Evolutionary conservation across 129 eudicot species (phyloP), one percentile per base, ranked within the genome.

Genomic region (Saposhnikovia divaricata): DNA sequence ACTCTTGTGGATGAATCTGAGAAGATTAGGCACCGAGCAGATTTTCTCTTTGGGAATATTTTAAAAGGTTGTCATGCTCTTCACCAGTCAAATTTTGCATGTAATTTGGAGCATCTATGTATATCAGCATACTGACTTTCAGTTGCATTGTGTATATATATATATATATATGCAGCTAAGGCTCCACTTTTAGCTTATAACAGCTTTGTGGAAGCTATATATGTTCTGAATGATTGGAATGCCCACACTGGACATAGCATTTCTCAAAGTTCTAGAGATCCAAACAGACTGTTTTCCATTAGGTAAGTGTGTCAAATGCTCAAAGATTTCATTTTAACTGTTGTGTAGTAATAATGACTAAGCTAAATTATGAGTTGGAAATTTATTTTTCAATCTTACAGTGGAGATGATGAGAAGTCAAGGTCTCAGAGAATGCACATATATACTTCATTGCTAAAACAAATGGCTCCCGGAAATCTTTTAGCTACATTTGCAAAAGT

Each of bases 391-490:
- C 46, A 72, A 59, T 43, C 11, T 48, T 61, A 21, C 83, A 92
- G 99, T 83, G 99, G 99, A 28, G 89, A 92, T 86, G 95, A 96
- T 80, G 93, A 89, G 82, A 85, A 79, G 71, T 89, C 98, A 43
- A 92, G 93, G 89, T 89, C 90, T 76, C 86, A 83, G 83, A 89
- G 98, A 83, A 90, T 96, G 99, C 98, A 90, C 83, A 88, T 96
- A 38, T 96, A 92, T 77, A 85, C 82, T 53, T 89, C 98, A 47
- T 77, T 96, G 82, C 81, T 96, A 83, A 92, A 96, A 86, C 99
- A 96, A 86, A 96, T 96, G 99, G 97, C 97, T 83, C 98, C 99
- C 0, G 99, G 90, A 88, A 98, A 96, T 73, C 98, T 96, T 75
- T 79, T 96, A 81, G 99, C 99, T 44, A 90, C 99, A 28, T 96